Evolutionary conservation across 208 protist species (phyloP), one percentile per base, ranked within the genome.

Genomic region (Endotrypanum monterogeii): DNA sequence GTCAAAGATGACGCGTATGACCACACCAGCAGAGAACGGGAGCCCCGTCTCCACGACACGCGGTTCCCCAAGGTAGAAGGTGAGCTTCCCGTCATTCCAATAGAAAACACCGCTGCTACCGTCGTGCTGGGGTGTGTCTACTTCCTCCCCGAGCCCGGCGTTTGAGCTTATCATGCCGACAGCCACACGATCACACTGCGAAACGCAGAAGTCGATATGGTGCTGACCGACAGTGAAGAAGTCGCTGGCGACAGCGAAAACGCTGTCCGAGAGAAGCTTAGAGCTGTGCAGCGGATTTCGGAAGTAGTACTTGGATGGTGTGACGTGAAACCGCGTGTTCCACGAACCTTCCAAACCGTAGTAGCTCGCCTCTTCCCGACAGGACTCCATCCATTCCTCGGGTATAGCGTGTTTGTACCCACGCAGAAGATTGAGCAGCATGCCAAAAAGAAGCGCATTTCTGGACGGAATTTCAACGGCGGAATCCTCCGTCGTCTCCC

Each of bases 71-170:
- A 92, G 80, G 78, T 89, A 82, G n/a, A 80, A 74, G 3, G 84
- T 75, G 35, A 91, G 76, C 41, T 82, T 79, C 0, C 88, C 90
- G 63, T 94, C 88, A 60, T 82, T 91, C 88, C 90, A 94, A 68
- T 88, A 92, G 50, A 94, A 79, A 7, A 83, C 90, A 25, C 67
- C 58, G 39, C 73, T 82, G 44, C 39, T 66, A 41, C 61, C 74
- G 12, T 75, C 73, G 16, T 71, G 73, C 44, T 51, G 20, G n/a
- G 61, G 57, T 20, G 52, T 23, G 41, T 12, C 67, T 30, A 51
- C 18, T 28, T 74, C 68, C 16, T 83, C 82, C 20, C 51, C 51
- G 3, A 28, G 3, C 2, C 32, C 37, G 30, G 32, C 74, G 12
- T 51, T 74, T 8, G 79, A 73, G 61, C 71, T 73, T 28, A 84